These are phyloP conservation scores for Naganishia randhawae DNA, from an alignment of 768 basidiomycete species.

Conservation along the genomic window DNA sequence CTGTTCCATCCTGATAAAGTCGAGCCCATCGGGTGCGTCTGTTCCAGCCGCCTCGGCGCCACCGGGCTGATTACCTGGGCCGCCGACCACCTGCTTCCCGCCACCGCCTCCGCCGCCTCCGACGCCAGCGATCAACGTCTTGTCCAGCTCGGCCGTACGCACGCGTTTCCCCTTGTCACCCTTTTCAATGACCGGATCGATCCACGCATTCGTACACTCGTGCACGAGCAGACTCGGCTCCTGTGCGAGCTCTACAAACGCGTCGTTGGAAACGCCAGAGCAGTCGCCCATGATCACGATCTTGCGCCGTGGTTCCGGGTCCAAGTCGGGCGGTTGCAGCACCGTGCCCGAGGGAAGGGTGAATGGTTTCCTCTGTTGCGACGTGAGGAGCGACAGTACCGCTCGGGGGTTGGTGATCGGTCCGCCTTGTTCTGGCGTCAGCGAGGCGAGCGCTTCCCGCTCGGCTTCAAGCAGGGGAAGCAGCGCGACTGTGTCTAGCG, in stretches of 20 bases:
- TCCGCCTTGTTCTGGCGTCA: conserved; percentile 31
- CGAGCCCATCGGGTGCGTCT: neutral
- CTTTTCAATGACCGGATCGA: conserved; percentile 61
- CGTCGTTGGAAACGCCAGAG: conserved; percentile 39
- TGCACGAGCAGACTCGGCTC: conserved; percentile 47
- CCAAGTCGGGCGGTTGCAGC: conserved; percentile 39
- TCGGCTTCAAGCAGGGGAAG: conserved; percentile 43
- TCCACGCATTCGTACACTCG: conserved; percentile 50
- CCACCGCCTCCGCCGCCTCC: no score
- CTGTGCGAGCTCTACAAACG: conserved; percentile 38
- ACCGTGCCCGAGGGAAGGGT: conserved; percentile 42
- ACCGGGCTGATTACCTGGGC: neutral
- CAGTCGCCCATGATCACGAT: conserved; percentile 49
- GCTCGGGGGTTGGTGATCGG: conserved; percentile 44
- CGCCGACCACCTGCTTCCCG: conserved; percentile 1
- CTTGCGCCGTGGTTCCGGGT: conserved; percentile 35
- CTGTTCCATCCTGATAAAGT: conserved; percentile 14
- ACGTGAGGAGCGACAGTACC: conserved; percentile 41
- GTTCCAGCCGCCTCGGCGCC: neutral
- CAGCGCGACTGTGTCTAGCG: conserved; percentile 38
- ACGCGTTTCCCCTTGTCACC: conserved; percentile 60
- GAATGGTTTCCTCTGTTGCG: conserved; percentile 43
- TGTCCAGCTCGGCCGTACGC: conserved; percentile 62
- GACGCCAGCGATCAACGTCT: conserved; percentile 42
- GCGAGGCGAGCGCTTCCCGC: conserved; percentile 34